Evolutionary conservation across 2,329 filamentous ascomycete genomes (phyloP), one percentile per base, ranked within the genome.

Genomic region (Stemphylium vesicarium): DNA sequence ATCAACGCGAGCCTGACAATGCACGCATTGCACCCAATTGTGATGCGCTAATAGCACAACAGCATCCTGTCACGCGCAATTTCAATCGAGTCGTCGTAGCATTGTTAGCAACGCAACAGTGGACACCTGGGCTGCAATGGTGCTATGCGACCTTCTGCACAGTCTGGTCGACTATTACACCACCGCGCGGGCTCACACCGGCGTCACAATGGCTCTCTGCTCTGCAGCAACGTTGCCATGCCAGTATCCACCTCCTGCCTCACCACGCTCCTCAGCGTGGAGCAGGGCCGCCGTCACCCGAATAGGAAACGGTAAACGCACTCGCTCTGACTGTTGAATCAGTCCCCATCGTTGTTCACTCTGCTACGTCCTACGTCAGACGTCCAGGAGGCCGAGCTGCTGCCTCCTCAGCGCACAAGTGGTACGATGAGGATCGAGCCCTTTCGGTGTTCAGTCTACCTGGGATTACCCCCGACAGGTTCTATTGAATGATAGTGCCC

Each of bases 401-500:
- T 31, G 20, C 26, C 18, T 36, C 13, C n/a, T 54, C 45, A 42
- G 24, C 35, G 5, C 18, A 24, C 36, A 31, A 35, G 26, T 26
- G 33, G 32, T 39, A 31, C 12, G 26, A 39, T 26, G 9, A 44
- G 15, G 39, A 45, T 45, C 29, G 24, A 45, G 45, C 46, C 29
- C 31, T 55, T 33, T 39, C n/a, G 46, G 40, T 37, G 5, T 32
- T 39, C 37, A 37, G n/a, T 46, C 33, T 31, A 29, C 37, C 53
- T 41, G 35, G 53, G 41, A 47, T 46, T 11, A 15, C 41, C 41
- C 35, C 41, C 36, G 32, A 31, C 48, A 26, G 38, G 24, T 52
- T 46, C 42, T 56, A 47, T 56, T 52, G 53, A 56, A n/a, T 47
- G 53, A 32, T 52, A 42, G 37, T 36, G 42, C 42, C 40, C 41